Conservation (phyloP, 805 yeast species). For the Saturnispora kantuleensis region DNA sequence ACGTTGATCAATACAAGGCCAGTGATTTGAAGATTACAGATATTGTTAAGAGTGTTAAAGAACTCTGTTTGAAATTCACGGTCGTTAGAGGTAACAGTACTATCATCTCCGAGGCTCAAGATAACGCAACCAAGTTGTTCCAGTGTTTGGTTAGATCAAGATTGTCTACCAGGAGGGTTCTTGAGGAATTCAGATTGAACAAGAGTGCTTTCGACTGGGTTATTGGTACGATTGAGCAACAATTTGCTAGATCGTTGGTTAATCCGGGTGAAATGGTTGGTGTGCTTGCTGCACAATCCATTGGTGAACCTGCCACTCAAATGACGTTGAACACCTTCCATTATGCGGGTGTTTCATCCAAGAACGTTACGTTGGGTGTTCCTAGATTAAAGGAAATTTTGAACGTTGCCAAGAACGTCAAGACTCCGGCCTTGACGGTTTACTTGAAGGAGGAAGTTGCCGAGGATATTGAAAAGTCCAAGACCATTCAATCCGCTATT, state of each 20-base stretch:
- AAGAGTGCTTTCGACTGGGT: conserved; percentile 93
- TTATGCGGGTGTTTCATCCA: conserved; percentile 98
- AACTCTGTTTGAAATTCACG: conserved; percentile 52
- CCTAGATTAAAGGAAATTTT: conserved; percentile 97
- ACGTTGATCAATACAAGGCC: conserved; percentile 80
- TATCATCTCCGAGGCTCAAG: conserved; percentile 76
- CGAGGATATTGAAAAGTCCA: conserved; percentile 85
- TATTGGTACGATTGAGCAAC: conserved; percentile 85
- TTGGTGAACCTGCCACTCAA: conserved; percentile 97
- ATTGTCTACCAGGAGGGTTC: conserved; percentile 79
- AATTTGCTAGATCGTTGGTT: conserved; percentile 82
- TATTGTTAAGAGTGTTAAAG: conserved; percentile 61
- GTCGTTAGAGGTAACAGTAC: conserved; percentile 78
- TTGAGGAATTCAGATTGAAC: conserved; percentile 82
- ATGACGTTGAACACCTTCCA: conserved; percentile 92
- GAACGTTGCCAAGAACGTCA: conserved; percentile 95
- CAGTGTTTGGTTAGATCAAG: conserved; percentile 90
- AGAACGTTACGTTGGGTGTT: conserved; percentile 97
- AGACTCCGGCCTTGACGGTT: conserved; percentile 99
- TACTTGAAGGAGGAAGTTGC: conserved; percentile 75
- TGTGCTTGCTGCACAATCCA: conserved; percentile 93
- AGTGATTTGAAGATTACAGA: conserved; percentile 83
- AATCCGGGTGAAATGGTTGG: conserved; percentile 99
- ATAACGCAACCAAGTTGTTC: conserved; percentile 82
- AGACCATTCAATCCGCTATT: conserved; percentile 90